Evolutionary conservation across 2,329 filamentous ascomycete genomes (phyloP).

Genomic region (Aspergillus tamarii): DNA sequence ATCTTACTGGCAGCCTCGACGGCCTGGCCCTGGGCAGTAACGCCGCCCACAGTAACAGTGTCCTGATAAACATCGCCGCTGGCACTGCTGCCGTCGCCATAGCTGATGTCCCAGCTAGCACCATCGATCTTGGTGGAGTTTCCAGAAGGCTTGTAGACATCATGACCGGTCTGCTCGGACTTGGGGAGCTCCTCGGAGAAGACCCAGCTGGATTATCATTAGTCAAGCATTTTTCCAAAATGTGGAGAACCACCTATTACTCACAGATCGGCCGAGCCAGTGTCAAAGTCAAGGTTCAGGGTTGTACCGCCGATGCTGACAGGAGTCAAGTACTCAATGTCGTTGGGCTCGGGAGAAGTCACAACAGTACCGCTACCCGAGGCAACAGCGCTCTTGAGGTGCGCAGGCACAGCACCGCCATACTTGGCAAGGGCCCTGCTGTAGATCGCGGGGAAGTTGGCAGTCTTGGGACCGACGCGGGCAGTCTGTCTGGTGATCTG

Average conservation of each 20-base stretch:
- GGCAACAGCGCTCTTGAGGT: conserved; percentile 32
- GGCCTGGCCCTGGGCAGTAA: conserved; percentile 63
- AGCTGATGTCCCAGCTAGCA: conserved; percentile 62
- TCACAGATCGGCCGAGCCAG: conserved; percentile 69
- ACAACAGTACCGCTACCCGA: conserved; percentile 36
- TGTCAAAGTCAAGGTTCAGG: conserved; percentile 72
- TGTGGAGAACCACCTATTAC: conserved; percentile 26
- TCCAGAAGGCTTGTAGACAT: conserved; percentile 59
- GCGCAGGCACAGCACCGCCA: conserved; percentile 32
- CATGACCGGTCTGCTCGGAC: conserved; percentile 57
- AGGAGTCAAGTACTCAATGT: conserved; percentile 63
- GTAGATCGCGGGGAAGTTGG: conserved; percentile 36
- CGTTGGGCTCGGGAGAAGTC: conserved; percentile 53
- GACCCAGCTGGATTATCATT: conserved; percentile 58
- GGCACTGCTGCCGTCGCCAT: conserved; percentile 68
- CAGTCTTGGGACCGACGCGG: conserved; percentile 18
- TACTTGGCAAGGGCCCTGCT: conserved; percentile 35
- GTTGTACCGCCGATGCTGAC: conserved; percentile 66
- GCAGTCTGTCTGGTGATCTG: conserved; percentile 29
- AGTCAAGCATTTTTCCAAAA: conserved; percentile 4
- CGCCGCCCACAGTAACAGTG: conserved; percentile 63
- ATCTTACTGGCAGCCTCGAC: conserved; percentile 67
- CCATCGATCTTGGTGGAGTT: conserved; percentile 52
- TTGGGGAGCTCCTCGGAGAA: conserved; percentile 63
- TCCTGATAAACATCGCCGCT: conserved; percentile 68